These are phyloP conservation scores for Russula griseocarnosa DNA, from an alignment of 768 basidiomycete genomes.

Conservation along the genomic window DNA sequence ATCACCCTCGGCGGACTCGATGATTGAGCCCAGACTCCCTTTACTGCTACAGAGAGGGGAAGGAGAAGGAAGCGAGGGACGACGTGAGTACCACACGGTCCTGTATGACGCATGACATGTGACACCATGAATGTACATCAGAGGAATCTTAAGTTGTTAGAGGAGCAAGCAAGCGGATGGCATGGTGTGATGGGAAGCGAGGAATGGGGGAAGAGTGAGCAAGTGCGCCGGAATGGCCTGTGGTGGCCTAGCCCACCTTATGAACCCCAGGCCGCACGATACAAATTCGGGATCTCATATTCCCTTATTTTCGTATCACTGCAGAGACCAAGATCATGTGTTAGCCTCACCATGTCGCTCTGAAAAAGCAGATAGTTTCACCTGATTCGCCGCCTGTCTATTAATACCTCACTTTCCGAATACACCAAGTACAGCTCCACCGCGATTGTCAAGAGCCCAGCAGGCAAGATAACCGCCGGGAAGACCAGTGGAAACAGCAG, in stretches of 20 bases:
- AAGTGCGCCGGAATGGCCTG: no score
- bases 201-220: no score
- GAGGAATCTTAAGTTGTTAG: no score
- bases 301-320: slow-evolving; percentile 27
- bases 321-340: neutral
- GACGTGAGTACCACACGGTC: no score
- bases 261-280: slow-evolving; percentile 20
- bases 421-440: slow-evolving; percentile 25
- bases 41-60: no score
- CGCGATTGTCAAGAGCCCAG: slow-evolving; percentile 24
- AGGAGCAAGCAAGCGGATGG: no score
- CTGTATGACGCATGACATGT: no score
- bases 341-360: slow-evolving; percentile 1
- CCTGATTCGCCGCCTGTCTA: slow-evolving; percentile 26
- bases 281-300: slow-evolving; percentile 20
- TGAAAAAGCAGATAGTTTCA: neutral
- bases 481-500: slow-evolving; percentile 25
- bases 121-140: no score
- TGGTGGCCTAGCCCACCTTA: no score
- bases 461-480: slow-evolving; percentile 25
- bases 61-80: no score
- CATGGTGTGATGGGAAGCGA: no score
- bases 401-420: slow-evolving; percentile 18
- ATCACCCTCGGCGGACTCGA: slow-evolving; percentile 94
- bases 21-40: slow-evolving; percentile 41